Conservation (phyloP, 108 stramenopile genomes). For the Conticribra weissflogii region DNA sequence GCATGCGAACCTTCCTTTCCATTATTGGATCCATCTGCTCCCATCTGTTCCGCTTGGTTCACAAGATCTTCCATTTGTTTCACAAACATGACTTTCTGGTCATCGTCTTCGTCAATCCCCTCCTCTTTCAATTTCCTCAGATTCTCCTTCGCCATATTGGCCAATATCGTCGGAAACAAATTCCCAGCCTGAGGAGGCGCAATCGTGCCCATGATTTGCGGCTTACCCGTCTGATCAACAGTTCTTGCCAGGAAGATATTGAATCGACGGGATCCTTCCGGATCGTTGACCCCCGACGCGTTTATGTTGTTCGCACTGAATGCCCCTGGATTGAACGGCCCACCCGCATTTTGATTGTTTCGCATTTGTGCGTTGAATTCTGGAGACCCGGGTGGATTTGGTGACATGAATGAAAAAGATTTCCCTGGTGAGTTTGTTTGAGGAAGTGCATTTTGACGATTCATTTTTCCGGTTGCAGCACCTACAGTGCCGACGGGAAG, state of each 20-base stretch:
- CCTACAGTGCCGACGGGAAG: slow-evolving; percentile 44
- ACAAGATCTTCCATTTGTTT: slow-evolving; percentile 53
- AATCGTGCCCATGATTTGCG: slow-evolving; percentile 85
- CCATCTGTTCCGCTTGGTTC: slow-evolving; percentile 47
- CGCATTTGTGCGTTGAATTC: slow-evolving; percentile 46
- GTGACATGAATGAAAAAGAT: slow-evolving; percentile 54
- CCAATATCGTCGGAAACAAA: slow-evolving; percentile 85
- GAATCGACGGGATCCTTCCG: slow-evolving; percentile 87
- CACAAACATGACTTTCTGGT: slow-evolving; percentile 50
- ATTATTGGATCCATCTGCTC: slow-evolving; percentile 29
- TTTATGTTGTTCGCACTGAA: slow-evolving; percentile 78
- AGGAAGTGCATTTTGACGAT: slow-evolving; percentile 17
- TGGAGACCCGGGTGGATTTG: slow-evolving; percentile 46
- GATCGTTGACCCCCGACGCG: slow-evolving; percentile 88
- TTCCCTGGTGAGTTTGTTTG: slow-evolving; percentile 24
- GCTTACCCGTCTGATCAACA: slow-evolving; percentile 66
- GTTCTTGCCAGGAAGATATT: slow-evolving; percentile 89
- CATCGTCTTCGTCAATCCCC: slow-evolving; percentile 46
- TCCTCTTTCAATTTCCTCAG: slow-evolving; percentile 46
- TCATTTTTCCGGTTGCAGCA: slow-evolving; percentile 32
- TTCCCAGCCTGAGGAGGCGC: slow-evolving; percentile 90
- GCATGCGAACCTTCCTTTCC: slow-evolving; percentile 48
- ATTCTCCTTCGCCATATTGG: slow-evolving; percentile 76
- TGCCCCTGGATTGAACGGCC: slow-evolving; percentile 40
- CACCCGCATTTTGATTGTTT: slow-evolving; percentile 15